Evolutionary conservation across 371 early-diverging fungal species (phyloP), one percentile per base, ranked within the genome.

Genomic region (Apophysomyces elegans): DNA sequence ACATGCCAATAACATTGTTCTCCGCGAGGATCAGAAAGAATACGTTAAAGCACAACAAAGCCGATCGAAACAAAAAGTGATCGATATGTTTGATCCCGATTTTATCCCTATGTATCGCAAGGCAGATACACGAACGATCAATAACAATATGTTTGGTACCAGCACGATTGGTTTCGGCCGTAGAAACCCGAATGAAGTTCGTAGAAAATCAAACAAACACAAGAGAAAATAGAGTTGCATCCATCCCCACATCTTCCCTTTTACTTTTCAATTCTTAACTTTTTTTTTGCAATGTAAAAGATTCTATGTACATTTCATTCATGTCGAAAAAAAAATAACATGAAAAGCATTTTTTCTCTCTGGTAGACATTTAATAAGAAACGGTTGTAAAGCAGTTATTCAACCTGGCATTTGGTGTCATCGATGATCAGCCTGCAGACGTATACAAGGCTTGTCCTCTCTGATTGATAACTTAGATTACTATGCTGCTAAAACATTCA

Each of bases 11-110:
- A 91, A 96, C 69, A 78, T 98, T 63, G 91, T 99, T 35, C 79
- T 96, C 44, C 87, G 96, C 58, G 97, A 95, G 72, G 98, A 98
- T 75, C 95, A 97, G 71, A 86, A 88, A 58, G 96, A 95, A 70
- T 95, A 89, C 71, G 72, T 88, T 61, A 76, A 85, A 65, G 83
- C 89, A 11, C 68, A 83, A 62, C 80, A 86, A 67, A 70, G 75
- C 56, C 78, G 76, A 59, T 68, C 81, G 69, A 70, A 80, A 57
- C 77, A 90, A 78, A 87, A 84, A 77, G 70, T 71, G 5, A 77
- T 84, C 9, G 83, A 90, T 77, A 73, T 91, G 61, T 90, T 92
- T 74, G 95, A 93, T 62, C 90, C 91, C 0, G 95, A 93, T 67
- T 92, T 82, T 58, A 81, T 89, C 36, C 93, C 94, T 21, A 76